Conservation (phyloP, 2,329 filamentous ascomycete genomes). For the Fonsecaea pedrosoi region DNA sequence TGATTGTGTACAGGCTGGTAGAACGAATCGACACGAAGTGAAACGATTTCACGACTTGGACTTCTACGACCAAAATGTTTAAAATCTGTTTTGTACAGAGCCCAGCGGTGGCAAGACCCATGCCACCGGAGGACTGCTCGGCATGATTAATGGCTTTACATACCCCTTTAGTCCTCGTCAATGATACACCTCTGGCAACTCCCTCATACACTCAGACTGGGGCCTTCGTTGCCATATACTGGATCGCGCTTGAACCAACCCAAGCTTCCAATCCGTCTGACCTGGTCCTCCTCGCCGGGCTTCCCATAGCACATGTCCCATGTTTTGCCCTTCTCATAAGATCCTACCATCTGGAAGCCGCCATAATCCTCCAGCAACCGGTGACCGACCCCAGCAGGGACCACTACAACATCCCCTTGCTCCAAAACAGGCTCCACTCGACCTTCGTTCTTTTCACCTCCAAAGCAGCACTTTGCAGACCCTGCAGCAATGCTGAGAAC, state of each 20-base stretch:
- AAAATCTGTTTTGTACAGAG: conserved; percentile 11
- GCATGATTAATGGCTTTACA: not conserved
- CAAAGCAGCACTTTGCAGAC: conserved; percentile 68
- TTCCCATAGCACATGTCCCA: conserved; percentile 78
- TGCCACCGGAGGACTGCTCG: not conserved
- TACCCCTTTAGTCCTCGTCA: conserved; percentile 1
- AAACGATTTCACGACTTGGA: conserved; percentile 21
- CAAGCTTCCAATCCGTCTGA: conserved; percentile 57
- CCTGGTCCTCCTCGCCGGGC: conserved; percentile 61
- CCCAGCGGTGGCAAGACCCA: not conserved
- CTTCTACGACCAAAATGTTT: conserved; percentile 3
- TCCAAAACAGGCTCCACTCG: conserved; percentile 63
- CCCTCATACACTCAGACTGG: conserved; percentile 52
- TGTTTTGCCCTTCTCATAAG: conserved; percentile 62
- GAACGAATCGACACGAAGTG: conserved; percentile 43
- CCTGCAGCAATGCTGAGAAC: conserved; percentile 67
- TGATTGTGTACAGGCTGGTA: conserved; percentile 48
- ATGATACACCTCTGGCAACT: not conserved
- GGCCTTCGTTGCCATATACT: conserved; percentile 63
- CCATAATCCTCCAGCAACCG: conserved; percentile 61
- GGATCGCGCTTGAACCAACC: conserved; percentile 67
- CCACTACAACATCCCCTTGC: conserved; percentile 68
- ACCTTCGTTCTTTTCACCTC: conserved; percentile 66
- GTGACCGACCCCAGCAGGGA: conserved; percentile 72
- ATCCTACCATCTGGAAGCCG: conserved; percentile 71